Conservation (phyloP, 2,329 filamentous ascomycete species). For the Fusarium musae region DNA sequence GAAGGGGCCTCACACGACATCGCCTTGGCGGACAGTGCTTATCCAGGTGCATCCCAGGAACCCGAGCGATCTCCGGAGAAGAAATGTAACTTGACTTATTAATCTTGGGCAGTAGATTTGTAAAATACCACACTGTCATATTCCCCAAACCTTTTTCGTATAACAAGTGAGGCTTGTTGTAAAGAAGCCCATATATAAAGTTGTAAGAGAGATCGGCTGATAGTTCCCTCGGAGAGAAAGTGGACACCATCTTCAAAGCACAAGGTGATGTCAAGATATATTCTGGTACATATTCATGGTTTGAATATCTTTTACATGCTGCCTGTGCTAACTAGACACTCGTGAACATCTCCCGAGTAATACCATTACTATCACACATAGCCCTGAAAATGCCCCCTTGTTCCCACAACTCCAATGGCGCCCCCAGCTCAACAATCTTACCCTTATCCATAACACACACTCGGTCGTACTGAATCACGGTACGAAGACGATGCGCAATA, state of each 20-base stretch:
- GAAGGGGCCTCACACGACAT: not conserved
- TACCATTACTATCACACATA: not conserved
- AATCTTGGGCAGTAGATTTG: not conserved
- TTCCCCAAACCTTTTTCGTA: not conserved
- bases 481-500: not conserved
- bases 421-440: not conserved
- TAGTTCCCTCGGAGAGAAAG: not conserved
- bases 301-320: accelerated
- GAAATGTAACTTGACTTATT: not conserved
- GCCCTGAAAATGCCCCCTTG: not conserved
- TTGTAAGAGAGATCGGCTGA: not conserved
- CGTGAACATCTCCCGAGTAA: not conserved
- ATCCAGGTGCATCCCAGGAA: not conserved
- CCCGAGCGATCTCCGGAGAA: not conserved
- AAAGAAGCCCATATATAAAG: not conserved
- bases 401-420: not conserved
- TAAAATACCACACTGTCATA: not conserved
- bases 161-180: not conserved
- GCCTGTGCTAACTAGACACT: not conserved
- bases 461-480: not conserved
- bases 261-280: not conserved
- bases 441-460: not conserved
- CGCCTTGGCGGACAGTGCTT: slow-evolving; percentile 9
- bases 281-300: accelerated
- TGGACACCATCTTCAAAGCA: too few relatives aligned